Conservation (phyloP, 495 filamentous ascomycete species). For the Hypoxylon fragiforme region DNA sequence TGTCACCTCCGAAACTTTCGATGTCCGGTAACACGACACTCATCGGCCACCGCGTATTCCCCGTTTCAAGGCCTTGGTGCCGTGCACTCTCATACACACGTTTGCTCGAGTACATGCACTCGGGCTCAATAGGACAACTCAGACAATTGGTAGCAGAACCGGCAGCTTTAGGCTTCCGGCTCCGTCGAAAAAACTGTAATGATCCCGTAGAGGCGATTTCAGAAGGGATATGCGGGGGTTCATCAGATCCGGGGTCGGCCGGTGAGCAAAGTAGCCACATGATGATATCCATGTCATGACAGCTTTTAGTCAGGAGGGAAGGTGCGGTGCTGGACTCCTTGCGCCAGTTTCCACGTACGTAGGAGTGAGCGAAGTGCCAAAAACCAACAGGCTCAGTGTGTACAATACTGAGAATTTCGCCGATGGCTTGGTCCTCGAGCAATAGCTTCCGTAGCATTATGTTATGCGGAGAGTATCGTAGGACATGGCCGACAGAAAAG, state of each 20-base stretch:
- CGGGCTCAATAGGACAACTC: constrained; percentile 66
- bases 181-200: constrained; percentile 70
- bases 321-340: constrained; percentile 71
- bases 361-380: constrained; percentile 95
- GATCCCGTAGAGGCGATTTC: constrained; percentile 72
- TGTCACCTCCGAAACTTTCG: constrained; percentile 63
- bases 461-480: constrained; percentile 90
- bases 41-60: constrained; percentile 76
- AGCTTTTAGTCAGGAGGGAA: constrained; percentile 88
- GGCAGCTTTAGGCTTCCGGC: constrained; percentile 73
- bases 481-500: constrained; percentile 83
- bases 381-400: constrained; percentile 94
- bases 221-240: constrained; percentile 70
- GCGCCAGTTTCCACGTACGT: constrained; percentile 94
- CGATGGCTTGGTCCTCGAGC: constrained; percentile 70
- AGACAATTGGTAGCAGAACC: constrained; percentile 85
- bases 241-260: constrained; percentile 32
- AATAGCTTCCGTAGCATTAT: constrained; percentile 78
- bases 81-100: constrained; percentile 69
- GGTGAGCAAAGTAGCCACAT: constrained; percentile 84
- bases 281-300: constrained; percentile 90
- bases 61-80: constrained; percentile 50
- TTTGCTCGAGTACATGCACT: constrained; percentile 82
- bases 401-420: constrained; percentile 83
- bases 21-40: constrained; percentile 89